A percentile compares a stretch with the other conserved stretches of the same genome.
These are phyloP conservation scores for Exophiala oligosperma DNA, from an alignment of 2,329 filamentous ascomycete species.

Conservation along the genomic window DNA sequence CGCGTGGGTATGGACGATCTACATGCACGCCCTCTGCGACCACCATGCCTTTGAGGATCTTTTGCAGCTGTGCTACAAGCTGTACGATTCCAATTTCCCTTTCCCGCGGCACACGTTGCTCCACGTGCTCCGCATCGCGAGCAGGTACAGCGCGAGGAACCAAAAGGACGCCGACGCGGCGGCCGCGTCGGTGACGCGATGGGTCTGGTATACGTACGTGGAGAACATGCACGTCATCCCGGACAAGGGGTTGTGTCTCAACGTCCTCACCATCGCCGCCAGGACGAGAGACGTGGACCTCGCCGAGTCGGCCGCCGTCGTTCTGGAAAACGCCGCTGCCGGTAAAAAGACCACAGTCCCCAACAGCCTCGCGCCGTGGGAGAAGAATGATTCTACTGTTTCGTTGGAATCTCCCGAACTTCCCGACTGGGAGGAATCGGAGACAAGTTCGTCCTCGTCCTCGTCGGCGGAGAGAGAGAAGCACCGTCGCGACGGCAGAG, in stretches of 20 bases:
- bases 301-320: conserved; percentile 15
- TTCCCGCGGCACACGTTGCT: conserved; percentile 64
- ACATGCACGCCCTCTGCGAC: conserved; percentile 71
- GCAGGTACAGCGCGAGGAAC: conserved; percentile 42
- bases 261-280: conserved; percentile 13
- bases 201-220: conserved; percentile 71
- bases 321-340: conserved; percentile 16
- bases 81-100: conserved; percentile 48
- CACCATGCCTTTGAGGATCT: conserved; percentile 76
- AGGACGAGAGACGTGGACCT: conserved; percentile 14
- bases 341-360: conserved; percentile 4
- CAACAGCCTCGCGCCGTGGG: background rate
- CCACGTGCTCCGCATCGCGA: conserved; percentile 74
- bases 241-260: conserved; percentile 16
- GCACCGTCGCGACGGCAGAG: too few relatives aligned
- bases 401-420: conserved; percentile 10
- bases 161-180: conserved; percentile 49
- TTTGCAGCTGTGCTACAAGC: conserved; percentile 64
- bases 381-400: background rate
- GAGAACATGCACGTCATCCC: conserved; percentile 60
- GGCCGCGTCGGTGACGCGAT: conserved; percentile 64
- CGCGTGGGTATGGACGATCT: conserved; percentile 75
- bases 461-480: too few relatives aligned
- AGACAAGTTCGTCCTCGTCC: background rate
- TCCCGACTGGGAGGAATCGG: background rate